These are phyloP conservation scores for Plenodomus biglobosus DNA, from an alignment of 2,329 filamentous ascomycete genomes.

Conservation along the genomic window DNA sequence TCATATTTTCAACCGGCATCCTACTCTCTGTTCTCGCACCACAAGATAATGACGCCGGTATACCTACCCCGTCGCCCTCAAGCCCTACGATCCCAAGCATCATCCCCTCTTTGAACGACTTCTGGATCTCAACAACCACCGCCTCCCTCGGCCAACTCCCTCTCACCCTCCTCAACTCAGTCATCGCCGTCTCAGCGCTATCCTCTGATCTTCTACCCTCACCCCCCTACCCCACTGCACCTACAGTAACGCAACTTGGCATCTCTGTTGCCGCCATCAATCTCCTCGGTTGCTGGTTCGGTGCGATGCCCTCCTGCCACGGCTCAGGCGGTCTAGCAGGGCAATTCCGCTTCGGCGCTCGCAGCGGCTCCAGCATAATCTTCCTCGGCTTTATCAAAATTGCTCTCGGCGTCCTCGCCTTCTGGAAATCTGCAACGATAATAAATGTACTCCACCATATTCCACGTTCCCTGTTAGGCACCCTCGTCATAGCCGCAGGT, in stretches of 20 bases:
- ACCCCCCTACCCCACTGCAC: conserved; percentile 56
- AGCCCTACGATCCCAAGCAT: conserved; percentile 56
- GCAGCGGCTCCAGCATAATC: conserved; percentile 81
- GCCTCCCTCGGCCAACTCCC: conserved; percentile 84
- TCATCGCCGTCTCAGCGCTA: conserved; percentile 83
- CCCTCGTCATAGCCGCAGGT: conserved; percentile 89
- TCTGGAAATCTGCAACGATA: conserved; percentile 71
- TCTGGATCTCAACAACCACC: conserved; percentile 61
- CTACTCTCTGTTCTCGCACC: conserved; percentile 59
- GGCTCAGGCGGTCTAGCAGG: conserved; percentile 88
- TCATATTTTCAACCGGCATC: conserved; percentile 69
- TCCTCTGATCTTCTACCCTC: conserved; percentile 74
- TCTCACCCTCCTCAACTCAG: conserved; percentile 87
- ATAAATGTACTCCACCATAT: conserved; percentile 70
- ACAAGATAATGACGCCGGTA: conserved; percentile 12
- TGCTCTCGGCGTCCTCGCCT: conserved; percentile 63
- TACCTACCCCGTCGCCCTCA: conserved; percentile 44
- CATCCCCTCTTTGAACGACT: conserved; percentile 49
- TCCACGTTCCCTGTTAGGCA: conserved; percentile 73
- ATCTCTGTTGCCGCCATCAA: conserved; percentile 84
- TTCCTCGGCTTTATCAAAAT: conserved; percentile 77
- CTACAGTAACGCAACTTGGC: conserved; percentile 75
- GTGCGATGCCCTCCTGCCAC: conserved; percentile 93
- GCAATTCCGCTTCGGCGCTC: conserved; percentile 87
- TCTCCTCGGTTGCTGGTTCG: conserved; percentile 83